Conservation (phyloP, 2,329 filamentous ascomycete genomes). For the Sclerotinia spermophila region DNA sequence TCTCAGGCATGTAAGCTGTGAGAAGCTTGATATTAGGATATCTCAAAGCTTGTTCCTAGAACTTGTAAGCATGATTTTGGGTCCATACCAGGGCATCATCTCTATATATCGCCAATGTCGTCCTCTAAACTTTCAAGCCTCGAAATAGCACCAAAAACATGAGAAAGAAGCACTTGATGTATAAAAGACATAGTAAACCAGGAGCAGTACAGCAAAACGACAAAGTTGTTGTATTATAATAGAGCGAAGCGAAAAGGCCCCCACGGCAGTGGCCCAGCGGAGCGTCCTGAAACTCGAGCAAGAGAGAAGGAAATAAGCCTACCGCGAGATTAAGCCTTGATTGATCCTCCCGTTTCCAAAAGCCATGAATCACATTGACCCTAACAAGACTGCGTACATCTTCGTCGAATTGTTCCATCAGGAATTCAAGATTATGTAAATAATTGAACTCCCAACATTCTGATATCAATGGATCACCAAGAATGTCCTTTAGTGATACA, state of each 20-base stretch:
- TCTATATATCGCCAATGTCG: not conserved
- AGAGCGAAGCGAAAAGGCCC: not conserved
- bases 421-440: constrained; percentile 54
- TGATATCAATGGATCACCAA: constrained; percentile 55
- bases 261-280: not conserved
- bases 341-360: constrained; percentile 62
- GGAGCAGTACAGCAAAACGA: not conserved
- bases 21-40: constrained; percentile 69
- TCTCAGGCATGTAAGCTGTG: constrained; percentile 73
- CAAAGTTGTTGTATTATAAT: not conserved
- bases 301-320: constrained; percentile 40
- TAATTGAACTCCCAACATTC: constrained; percentile 58
- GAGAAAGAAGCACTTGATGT: not conserved
- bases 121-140: not conserved
- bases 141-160: no score
- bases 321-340: constrained; percentile 41
- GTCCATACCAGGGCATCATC: not conserved
- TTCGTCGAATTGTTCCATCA: constrained; percentile 53
- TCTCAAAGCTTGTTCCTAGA: constrained; percentile 56
- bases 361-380: constrained; percentile 60
- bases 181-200: not conserved
- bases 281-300: not conserved
- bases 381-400: constrained; percentile 51
- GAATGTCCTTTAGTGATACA: constrained; percentile 52
- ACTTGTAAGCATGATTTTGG: not conserved